Evolutionary conservation across 202 grass and related monocot genomes (phyloP), one percentile per base, ranked within the genome.

Genomic region (Schoenoplectus triqueter): DNA sequence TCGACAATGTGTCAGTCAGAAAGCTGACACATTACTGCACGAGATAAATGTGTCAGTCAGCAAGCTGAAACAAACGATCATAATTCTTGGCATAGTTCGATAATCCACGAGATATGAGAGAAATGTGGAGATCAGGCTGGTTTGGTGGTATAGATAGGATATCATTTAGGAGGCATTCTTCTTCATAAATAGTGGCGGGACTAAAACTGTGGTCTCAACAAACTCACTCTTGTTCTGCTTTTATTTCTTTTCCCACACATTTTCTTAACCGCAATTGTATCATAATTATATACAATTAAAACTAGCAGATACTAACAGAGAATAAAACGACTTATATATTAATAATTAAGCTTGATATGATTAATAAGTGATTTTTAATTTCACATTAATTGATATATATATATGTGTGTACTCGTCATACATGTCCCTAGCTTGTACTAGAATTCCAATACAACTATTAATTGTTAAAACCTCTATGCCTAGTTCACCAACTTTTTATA

Each of bases 61-160:
- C 61, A 1, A 54, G 6, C 1, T 40, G 11, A 11, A 40, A 49
- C 80, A 21, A 13, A 17, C 42, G 62, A 7, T 5, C 10, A 15
- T 10, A 67, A 41, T 82, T 71, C 46, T 19, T 20, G 0, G 9
- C n/a, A 17, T 52, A 45, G n/a, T 84, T 45, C 11, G 10, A 84
- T 9, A 71, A 67, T 9, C 7, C 64, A 19, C 46, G n/a, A 4
- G 64, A 52, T 40, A 84, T 68, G 44, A 84, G 81, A 39, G 81
- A 18, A 46, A 71, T 67, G 60, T 59, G 64, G 8, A 71, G 64
- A 3, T 84, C 64, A 3, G 63, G 66, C 2, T 44, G 46, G 10
- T 84, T 21, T 11, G 2, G 1, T 1, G 46, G 64, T 10, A 56
- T 45, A 17, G 81, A 67, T 40, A 57, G 6, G n/a, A 84, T 64